Base-by-base conservation (phyloP, 202 grass and related monocot species). In the Schoenoplectus triqueter region DNA sequence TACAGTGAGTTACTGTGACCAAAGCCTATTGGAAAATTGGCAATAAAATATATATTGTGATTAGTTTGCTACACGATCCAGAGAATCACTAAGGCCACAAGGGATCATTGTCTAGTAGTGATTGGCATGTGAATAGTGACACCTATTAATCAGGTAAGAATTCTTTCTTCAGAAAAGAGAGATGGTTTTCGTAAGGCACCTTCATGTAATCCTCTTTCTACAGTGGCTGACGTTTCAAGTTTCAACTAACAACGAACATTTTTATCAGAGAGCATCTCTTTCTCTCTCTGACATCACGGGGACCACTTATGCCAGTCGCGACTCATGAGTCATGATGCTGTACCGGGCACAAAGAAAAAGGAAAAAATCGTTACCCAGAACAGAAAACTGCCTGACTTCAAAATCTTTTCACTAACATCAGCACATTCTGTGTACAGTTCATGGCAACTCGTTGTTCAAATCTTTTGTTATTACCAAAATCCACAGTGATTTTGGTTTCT, bases 161-260 rank as follows among this genome's bases (percentile, higher is more conserved):
- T 62, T 78, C 54, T 78, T 14, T 60, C 74, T 17, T 78, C 74
- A 78, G 31, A 60, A 60, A 63, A 49, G 62, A 67, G 41, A 67
- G 44, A 3, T 63, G 55, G 49, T 57, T 60, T 78, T 60, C 55
- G 55, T 42, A 42, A 54, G 55, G 31, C 51, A 61, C 5, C 40
- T 46, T 62, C 17, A 47, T 46, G 60, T 42, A 83, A 83, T 70
- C 64, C 80, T 83, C 66, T 83, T 83, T 83, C 81, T 70, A 83
- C 81, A 57, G 63, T 70, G 64, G 65, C 64, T 83, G 81, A 83
- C 81, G 81, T 83, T 59, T 20, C 18, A 82, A 82, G 44, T 31
- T 82, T 82, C 80, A 82, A 67, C 62, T 51, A 82, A 82, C 80
- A 82, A 65, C 42, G 51, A 54, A 83, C 47, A 54, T 83, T 41